phyloP scores from a whole-genome alignment of 768 basidiomycete genomes.

The Tricholoma flavovirens region DNA sequence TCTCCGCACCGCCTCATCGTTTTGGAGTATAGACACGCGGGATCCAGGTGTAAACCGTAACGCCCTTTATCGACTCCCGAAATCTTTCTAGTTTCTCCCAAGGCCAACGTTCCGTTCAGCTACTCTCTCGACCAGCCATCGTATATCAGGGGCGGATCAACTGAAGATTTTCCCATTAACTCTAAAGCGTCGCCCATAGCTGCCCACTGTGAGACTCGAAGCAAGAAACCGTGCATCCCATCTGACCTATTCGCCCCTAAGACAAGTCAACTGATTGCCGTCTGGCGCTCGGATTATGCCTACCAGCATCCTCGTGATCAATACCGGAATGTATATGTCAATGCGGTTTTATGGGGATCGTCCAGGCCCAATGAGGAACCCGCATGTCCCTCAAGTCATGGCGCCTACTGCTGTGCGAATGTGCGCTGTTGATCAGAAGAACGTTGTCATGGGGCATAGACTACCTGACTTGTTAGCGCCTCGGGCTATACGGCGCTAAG shows the following conservation, averaged over 20 bases:
- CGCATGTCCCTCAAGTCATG: not conserved
- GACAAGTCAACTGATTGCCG: not conserved
- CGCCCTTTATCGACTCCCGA: not conserved
- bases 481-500: not conserved
- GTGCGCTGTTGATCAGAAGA: not conserved
- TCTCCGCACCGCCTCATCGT: not conserved
- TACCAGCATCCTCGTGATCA: not conserved
- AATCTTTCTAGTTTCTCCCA: not conserved
- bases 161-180: not conserved
- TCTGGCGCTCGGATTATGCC: not conserved
- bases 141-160: not conserved
- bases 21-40: not conserved
- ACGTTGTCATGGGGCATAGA: not conserved
- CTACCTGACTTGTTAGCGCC: not conserved
- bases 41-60: not conserved
- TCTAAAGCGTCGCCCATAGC: not conserved
- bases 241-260: not conserved
- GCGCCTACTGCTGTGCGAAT: not conserved
- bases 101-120: not conserved
- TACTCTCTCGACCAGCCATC: not conserved
- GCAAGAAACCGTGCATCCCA: no score
- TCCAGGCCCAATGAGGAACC: not conserved
- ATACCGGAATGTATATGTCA: not conserved
- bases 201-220: not conserved
- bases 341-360: not conserved